A percentile compares a stretch with the other conserved stretches of the same genome.
phyloP scores from a whole-genome alignment of 2,329 filamentous ascomycete genomes.

The Penicillium sp. region DNA sequence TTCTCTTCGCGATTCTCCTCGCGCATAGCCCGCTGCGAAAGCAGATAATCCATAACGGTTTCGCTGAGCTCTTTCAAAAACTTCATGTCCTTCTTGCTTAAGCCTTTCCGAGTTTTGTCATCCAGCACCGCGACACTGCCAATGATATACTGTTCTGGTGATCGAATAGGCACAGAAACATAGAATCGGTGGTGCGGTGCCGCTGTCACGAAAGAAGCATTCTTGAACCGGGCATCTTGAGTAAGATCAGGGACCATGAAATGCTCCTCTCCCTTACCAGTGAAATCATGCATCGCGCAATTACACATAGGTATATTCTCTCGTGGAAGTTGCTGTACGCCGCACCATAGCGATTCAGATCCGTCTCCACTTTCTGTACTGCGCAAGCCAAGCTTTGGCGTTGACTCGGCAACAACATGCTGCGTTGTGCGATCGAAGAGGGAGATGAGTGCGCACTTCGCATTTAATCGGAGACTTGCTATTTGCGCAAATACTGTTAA shows the following conservation, averaged over 20 bases:
- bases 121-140: conserved; percentile 19
- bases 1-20: conserved; percentile 23
- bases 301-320: conserved; percentile 18
- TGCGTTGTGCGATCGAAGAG: conserved; percentile 28
- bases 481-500: conserved; percentile 31
- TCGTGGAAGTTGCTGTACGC: conserved; percentile 16
- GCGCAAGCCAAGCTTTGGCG: conserved; percentile 17
- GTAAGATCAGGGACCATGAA: conserved; percentile 15
- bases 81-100: conserved; percentile 4
- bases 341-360: conserved; percentile 18
- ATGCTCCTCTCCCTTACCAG: neutral
- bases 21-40: conserved; percentile 19
- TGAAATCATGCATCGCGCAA: conserved; percentile 13
- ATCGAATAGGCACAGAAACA: conserved; percentile 16
- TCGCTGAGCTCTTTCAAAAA: conserved; percentile 17
- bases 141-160: conserved; percentile 18
- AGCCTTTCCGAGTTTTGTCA: conserved; percentile 11
- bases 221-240: conserved; percentile 8
- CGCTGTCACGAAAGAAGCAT: conserved; percentile 10
- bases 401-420: conserved; percentile 31
- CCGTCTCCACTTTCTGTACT: conserved; percentile 6
- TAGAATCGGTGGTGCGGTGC: conserved; percentile 18
- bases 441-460: conserved; percentile 26
- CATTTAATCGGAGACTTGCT: conserved; percentile 24
- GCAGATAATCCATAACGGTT: conserved; percentile 23